A percentile compares a stretch with the other conserved stretches of the same genome.
phyloP scores from a whole-genome alignment of 2,329 filamentous ascomycete genomes.

The Cadophora sp. region DNA sequence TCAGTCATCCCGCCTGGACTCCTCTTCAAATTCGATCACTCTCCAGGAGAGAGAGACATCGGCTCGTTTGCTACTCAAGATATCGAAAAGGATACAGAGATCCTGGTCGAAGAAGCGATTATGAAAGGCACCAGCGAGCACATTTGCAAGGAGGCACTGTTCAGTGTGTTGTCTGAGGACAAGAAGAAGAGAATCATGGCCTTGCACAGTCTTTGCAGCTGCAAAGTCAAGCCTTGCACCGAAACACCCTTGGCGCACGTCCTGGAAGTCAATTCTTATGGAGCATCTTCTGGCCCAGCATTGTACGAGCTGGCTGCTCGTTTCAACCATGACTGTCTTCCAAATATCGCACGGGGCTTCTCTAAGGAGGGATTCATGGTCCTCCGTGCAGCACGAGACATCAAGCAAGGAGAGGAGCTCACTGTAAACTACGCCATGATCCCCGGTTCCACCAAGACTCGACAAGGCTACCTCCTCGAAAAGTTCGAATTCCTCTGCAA shows the following conservation, averaged over 20 bases:
- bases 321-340: slow-evolving; percentile 22
- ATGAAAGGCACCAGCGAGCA: neutral
- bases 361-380: slow-evolving; percentile 3
- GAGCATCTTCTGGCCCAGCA: neutral
- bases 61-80: slow-evolving; percentile 11
- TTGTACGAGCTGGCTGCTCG: slow-evolving; percentile 13
- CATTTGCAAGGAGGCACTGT: slow-evolving; percentile 3
- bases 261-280: slow-evolving; percentile 11
- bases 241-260: neutral
- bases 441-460: neutral
- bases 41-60: neutral
- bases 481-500: neutral
- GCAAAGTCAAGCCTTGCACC: neutral
- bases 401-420: slow-evolving; percentile 20
- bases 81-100: slow-evolving; percentile 13
- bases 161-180: neutral
- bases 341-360: slow-evolving; percentile 11
- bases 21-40: slow-evolving; percentile 7
- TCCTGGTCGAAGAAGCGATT: slow-evolving; percentile 18
- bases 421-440: slow-evolving; percentile 9
- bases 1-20: neutral
- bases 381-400: slow-evolving; percentile 4
- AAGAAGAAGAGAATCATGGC: slow-evolving; percentile 6
- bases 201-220: slow-evolving; percentile 13
- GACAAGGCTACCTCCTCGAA: neutral